Evolutionary conservation across 164 flowering plant species (phyloP).

Genomic region (Stephania japonica): DNA sequence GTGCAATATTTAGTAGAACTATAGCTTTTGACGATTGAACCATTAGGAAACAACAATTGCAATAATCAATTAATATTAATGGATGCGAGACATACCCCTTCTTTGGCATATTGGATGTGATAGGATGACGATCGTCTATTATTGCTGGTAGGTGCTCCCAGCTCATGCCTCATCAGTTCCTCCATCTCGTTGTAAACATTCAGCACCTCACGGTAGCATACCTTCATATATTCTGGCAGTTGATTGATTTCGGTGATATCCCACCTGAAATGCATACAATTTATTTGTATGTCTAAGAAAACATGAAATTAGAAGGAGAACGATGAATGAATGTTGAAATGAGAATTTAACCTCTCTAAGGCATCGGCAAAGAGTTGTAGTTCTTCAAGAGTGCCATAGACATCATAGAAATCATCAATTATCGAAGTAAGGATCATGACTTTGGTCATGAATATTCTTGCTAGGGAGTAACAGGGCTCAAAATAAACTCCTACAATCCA

Average conservation of each 20-base stretch:
- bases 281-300: too few relatives aligned
- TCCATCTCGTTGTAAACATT: constrained; percentile 23
- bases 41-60: background rate
- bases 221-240: constrained; percentile 7
- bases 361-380: too few relatives aligned
- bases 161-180: constrained; percentile 22
- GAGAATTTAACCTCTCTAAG: too few relatives aligned
- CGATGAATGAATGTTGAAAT: too few relatives aligned
- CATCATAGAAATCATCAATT: constrained; percentile 25
- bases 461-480: constrained; percentile 15
- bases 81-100: constrained; percentile 19
- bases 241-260: constrained; percentile 16
- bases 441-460: constrained; percentile 17
- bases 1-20: too few relatives aligned
- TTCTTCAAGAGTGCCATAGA: constrained; percentile 12
- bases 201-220: constrained; percentile 19
- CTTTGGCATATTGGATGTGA: constrained; percentile 20
- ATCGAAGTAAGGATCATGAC: constrained; percentile 9
- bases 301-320: too few relatives aligned
- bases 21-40: too few relatives aligned
- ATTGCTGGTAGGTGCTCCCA: constrained; percentile 7
- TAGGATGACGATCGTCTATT: background rate
- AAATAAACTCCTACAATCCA: constrained; percentile 29
- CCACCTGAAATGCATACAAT: too few relatives aligned
- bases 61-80: too few relatives aligned